phyloP scores from a whole-genome alignment of 108 stramenopile genomes.

The Schizochytrium sp. region DNA sequence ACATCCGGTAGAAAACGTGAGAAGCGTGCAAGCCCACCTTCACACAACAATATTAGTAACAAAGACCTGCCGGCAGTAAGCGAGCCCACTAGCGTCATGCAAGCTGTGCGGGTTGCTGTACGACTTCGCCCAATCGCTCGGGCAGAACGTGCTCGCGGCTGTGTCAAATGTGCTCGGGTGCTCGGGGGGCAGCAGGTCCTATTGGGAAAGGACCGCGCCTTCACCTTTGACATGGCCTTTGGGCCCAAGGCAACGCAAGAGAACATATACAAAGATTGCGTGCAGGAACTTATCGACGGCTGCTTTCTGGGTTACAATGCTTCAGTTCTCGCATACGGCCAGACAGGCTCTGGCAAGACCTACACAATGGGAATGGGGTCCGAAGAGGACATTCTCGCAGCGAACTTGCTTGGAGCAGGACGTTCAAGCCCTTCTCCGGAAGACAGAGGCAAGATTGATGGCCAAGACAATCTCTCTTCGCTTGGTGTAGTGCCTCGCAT shows the following conservation, averaged over 20 bases:
- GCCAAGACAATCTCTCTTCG: too few relatives aligned
- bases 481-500: slow-evolving; percentile 54
- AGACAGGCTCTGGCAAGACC: slow-evolving; percentile 41
- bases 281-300: not conserved
- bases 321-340: slow-evolving; percentile 38
- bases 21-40: too few relatives aligned
- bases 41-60: too few relatives aligned
- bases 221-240: slow-evolving; percentile 9
- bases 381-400: not conserved
- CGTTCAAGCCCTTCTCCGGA: too few relatives aligned
- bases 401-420: not conserved
- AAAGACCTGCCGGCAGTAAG: too few relatives aligned
- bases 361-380: slow-evolving; percentile 30
- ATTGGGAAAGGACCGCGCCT: not conserved
- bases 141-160: not conserved
- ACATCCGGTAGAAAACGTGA: too few relatives aligned
- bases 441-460: too few relatives aligned
- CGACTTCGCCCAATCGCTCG: not conserved
- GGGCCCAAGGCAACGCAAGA: not conserved
- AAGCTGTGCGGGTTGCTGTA: not conserved
- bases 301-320: slow-evolving; percentile 36
- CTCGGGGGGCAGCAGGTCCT: not conserved
- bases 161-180: not conserved
- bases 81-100: not conserved
- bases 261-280: not conserved